Percentiles rank a stretch among this genome's conserved stretches.
These are phyloP conservation scores for Thecaphora frezii DNA, from an alignment of 1,284 basidiomycete species.

Conservation along the genomic window DNA sequence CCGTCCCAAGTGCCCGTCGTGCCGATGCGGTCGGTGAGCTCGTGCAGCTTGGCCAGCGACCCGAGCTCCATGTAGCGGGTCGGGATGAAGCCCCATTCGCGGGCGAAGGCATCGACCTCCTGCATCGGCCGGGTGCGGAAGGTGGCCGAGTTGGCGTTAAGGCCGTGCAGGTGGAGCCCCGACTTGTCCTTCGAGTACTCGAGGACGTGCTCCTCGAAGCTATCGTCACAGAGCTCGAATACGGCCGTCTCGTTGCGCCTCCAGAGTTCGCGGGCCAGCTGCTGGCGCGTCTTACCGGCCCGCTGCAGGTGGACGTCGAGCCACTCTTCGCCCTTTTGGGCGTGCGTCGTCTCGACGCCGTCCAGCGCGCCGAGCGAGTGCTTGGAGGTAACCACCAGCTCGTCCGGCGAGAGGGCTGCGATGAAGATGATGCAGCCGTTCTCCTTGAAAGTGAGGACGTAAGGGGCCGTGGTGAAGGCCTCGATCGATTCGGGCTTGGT, in stretches of 20 bases:
- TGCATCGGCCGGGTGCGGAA: conserved; percentile 68
- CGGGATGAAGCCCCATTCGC: conserved; percentile 86
- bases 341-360: conserved; percentile 64
- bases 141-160: conserved; percentile 73
- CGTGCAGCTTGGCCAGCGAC: conserved; percentile 71
- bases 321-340: conserved; percentile 80
- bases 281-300: conserved; percentile 70
- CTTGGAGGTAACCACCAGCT: conserved; percentile 87
- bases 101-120: conserved; percentile 75
- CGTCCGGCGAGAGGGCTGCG: conserved; percentile 74
- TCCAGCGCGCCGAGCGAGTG: conserved; percentile 63
- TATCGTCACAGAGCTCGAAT: conserved; percentile 83
- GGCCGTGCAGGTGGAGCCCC: conserved; percentile 82
- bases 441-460: conserved; percentile 87
- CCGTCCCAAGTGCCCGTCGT: conserved; percentile 76
- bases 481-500: conserved; percentile 63
- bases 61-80: conserved; percentile 70
- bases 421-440: conserved; percentile 99
- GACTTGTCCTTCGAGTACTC: conserved; percentile 77
- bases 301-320: conserved; percentile 71
- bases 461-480: conserved; percentile 74
- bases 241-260: conserved; percentile 84
- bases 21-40: conserved; percentile 72
- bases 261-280: conserved; percentile 78
- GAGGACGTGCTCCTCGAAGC: conserved; percentile 96